Percentiles rank a stretch among this genome's conserved stretches.
phyloP scores from a whole-genome alignment of 2,329 filamentous ascomycete genomes.

The Neoscytalidium dimidiatum region DNA sequence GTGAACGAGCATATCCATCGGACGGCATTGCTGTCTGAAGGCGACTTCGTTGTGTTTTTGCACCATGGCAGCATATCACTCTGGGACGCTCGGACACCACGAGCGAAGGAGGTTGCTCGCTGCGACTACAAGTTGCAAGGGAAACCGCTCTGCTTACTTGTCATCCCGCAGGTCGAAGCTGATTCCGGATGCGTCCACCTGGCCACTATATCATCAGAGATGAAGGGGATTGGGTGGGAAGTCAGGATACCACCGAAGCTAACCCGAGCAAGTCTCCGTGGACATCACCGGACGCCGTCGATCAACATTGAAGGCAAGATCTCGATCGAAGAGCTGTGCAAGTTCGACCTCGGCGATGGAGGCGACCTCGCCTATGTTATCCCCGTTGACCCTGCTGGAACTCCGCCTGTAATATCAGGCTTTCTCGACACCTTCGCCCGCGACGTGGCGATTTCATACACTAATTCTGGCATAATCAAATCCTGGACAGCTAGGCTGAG shows the following conservation, averaged over 20 bases:
- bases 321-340: conserved; percentile 66
- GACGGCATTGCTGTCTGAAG: conserved; percentile 75
- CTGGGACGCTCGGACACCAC: conserved; percentile 72
- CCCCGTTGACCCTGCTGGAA: conserved; percentile 84
- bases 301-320: conserved; percentile 37
- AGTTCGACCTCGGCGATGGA: conserved; percentile 64
- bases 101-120: conserved; percentile 61
- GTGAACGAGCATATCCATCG: conserved; percentile 74
- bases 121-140: conserved; percentile 62
- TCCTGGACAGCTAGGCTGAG: conserved; percentile 85
- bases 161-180: conserved; percentile 66
- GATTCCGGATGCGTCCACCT: conserved; percentile 61
- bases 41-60: conserved; percentile 78
- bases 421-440: conserved; percentile 85
- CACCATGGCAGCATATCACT: conserved; percentile 70
- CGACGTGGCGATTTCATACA: conserved; percentile 86
- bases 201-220: conserved; percentile 78
- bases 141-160: conserved; percentile 77
- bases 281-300: conserved; percentile 18
- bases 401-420: conserved; percentile 68
- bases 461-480: conserved; percentile 69
- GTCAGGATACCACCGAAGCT: conserved; percentile 58
- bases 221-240: conserved; percentile 82
- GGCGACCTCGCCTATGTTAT: conserved; percentile 63
- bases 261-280: conserved; percentile 7